Percentiles rank a stretch among this genome's conserved stretches.
These are phyloP conservation scores for Lecanicillium sp. DNA, from an alignment of 2,329 filamentous ascomycete genomes.

Conservation along the genomic window DNA sequence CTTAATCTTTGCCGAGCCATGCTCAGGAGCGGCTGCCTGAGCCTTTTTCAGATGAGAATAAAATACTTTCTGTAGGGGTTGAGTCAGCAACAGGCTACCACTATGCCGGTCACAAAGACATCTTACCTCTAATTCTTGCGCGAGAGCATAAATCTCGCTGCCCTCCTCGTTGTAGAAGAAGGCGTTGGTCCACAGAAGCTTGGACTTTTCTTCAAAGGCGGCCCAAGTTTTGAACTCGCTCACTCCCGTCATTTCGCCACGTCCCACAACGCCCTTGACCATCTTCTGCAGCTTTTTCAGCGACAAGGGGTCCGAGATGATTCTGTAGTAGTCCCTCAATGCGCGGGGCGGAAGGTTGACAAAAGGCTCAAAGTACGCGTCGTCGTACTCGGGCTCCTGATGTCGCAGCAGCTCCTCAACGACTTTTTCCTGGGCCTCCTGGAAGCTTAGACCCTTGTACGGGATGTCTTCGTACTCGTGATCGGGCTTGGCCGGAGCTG, in stretches of 20 bases:
- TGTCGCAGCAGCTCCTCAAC: constrained; percentile 66
- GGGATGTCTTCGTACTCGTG: constrained; percentile 47
- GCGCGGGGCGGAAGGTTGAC: constrained; percentile 67
- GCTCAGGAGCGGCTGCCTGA: constrained; percentile 64
- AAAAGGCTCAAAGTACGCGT: constrained; percentile 65
- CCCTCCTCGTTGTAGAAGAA: constrained; percentile 87
- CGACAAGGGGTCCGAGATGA: constrained; percentile 75
- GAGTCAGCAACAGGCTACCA: constrained; percentile 9
- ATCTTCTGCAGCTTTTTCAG: constrained; percentile 70
- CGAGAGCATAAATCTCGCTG: constrained; percentile 73
- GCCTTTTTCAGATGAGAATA: constrained; percentile 61
- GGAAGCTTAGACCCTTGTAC: constrained; percentile 69
- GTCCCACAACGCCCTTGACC: constrained; percentile 64
- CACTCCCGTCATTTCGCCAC: constrained; percentile 53
- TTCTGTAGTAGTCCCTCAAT: constrained; percentile 77
- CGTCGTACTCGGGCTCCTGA: constrained; percentile 61
- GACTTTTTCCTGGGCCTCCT: constrained; percentile 81
- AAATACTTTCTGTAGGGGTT: constrained; percentile 55
- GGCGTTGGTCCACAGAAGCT: constrained; percentile 80
- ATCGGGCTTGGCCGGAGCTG: constrained; percentile 36
- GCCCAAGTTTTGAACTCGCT: constrained; percentile 76
- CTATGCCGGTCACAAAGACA: neutral
- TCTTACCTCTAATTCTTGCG: constrained; percentile 68
- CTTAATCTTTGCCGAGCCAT: constrained; percentile 70
- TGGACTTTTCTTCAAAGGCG: constrained; percentile 70